Evolutionary conservation across 768 basidiomycete genomes (phyloP), one percentile per base, ranked within the genome.

Genomic region (Boletus reticuloceps): DNA sequence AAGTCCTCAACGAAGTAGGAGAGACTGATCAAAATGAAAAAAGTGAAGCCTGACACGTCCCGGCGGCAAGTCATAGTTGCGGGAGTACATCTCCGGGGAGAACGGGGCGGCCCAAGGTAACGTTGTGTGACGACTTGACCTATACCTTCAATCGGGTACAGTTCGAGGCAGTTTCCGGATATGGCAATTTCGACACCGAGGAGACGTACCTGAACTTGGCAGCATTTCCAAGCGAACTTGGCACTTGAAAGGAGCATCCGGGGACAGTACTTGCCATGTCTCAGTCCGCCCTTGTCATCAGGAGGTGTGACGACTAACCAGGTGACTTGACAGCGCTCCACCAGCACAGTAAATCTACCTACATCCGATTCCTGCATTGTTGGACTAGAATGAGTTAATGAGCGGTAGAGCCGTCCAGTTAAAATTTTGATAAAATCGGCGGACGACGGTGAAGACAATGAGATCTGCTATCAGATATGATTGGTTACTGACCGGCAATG

Each of bases 171-270:
- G 22, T 38, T 53, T 31, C 58, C 40, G 9, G 13, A 36, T 54
- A 54, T 38, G 61, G 60, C 13, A 61, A 44, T 14, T 40, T 54
- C 39, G 56, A 47, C 29, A 39, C 22, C 61, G 56, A 61, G 51
- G 34, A 19, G n/a, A 8, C 11, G 49, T 47, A 45, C 47, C 58
- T 56, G 20, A 40, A 27, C 42, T 42, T 36, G 34, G 29, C 19
- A 29, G 32, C 12, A 32, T 32, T 32, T 32, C 32, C 32, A 32
- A 32, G 12, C 32, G 20, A 40, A 27, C 42, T 42, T 36, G 34
- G 29, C 19, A 29, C n/a, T 39, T 39, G 38, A 39, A 19, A 53
- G 52, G 50, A 39, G 52, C 22, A 5, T 3, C 20, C 41, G 43
- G 43, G 3, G 43, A 44, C 8, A 41, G 40, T 41, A 22, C 9